These are phyloP conservation scores for Fusarium anguioides DNA, from an alignment of 2,329 filamentous ascomycete species.

Conservation along the genomic window DNA sequence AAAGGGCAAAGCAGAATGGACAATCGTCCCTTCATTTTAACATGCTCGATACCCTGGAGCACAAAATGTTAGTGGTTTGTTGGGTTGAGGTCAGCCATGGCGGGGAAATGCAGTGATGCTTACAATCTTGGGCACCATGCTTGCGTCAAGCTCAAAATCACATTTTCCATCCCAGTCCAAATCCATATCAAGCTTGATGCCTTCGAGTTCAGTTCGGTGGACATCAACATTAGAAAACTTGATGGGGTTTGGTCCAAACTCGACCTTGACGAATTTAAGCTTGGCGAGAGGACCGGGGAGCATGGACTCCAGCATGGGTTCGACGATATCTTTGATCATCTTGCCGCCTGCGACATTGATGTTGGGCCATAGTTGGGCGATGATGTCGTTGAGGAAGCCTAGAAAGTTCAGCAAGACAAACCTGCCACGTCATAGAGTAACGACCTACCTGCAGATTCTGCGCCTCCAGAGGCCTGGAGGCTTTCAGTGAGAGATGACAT, in stretches of 20 bases:
- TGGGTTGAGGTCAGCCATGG: neutral
- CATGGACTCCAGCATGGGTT: slow-evolving; percentile 42
- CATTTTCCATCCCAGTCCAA: slow-evolving; percentile 41
- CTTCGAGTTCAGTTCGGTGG: slow-evolving; percentile 37
- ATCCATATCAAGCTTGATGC: slow-evolving; percentile 45
- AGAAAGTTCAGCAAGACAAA: slow-evolving; percentile 13
- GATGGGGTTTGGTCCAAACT: slow-evolving; percentile 37
- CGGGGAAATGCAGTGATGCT: neutral
- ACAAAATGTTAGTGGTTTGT: neutral
- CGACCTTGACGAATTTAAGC: slow-evolving; percentile 40
- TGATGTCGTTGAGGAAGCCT: slow-evolving; percentile 45
- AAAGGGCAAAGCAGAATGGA: slow-evolving; percentile 40
- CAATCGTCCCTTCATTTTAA: slow-evolving; percentile 39
- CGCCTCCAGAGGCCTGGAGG: slow-evolving; percentile 43
- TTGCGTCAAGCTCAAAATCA: slow-evolving; percentile 43
- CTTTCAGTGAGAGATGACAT: slow-evolving; percentile 40
- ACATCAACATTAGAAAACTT: slow-evolving; percentile 42
- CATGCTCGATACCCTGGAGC: slow-evolving; percentile 40
- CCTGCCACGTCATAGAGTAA: neutral
- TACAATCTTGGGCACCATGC: slow-evolving; percentile 43
- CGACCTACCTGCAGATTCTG: slow-evolving; percentile 39
- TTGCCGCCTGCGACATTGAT: slow-evolving; percentile 43
- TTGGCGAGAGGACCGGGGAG: slow-evolving; percentile 40
- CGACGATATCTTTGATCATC: slow-evolving; percentile 41
- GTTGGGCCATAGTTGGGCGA: slow-evolving; percentile 44